phyloP scores from a whole-genome alignment of 2,329 filamentous ascomycete species.

The Thelonectria rubi region DNA sequence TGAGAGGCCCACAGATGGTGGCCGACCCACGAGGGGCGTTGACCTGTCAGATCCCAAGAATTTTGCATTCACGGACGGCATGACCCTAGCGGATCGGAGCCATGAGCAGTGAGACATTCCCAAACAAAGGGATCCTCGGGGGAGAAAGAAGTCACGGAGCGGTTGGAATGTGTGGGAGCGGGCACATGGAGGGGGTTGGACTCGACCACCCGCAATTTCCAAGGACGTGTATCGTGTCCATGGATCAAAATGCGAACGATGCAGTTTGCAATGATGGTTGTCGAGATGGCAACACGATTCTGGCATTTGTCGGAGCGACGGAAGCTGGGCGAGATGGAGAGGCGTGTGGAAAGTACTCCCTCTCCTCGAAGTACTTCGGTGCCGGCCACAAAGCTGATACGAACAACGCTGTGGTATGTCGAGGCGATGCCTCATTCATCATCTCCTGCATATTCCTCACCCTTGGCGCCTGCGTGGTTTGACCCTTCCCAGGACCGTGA shows the following conservation, averaged over 20 bases:
- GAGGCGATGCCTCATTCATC: conserved; percentile 12
- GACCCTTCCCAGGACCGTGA: neutral
- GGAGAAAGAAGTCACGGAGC: conserved; percentile 12
- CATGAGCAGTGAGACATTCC: conserved; percentile 18
- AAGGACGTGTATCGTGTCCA: neutral
- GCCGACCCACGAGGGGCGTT: conserved; percentile 28
- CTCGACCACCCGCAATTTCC: too few relatives aligned
- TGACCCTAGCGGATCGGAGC: conserved; percentile 29
- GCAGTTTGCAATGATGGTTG: neutral
- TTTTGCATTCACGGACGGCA: conserved; percentile 12
- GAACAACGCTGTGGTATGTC: conserved; percentile 1
- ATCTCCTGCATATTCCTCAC: conserved; percentile 6
- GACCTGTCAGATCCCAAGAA: conserved; percentile 41
- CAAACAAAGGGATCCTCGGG: conserved; percentile 11
- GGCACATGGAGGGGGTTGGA: conserved; percentile 4
- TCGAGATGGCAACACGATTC: neutral
- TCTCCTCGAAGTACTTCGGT: neutral
- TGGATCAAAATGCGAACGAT: neutral
- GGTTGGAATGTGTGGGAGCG: conserved; percentile 9
- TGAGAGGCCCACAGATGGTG: conserved; percentile 25
- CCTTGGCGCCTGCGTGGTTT: conserved; percentile 5
- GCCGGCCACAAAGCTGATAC: conserved; percentile 1
- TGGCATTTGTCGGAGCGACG: neutral
- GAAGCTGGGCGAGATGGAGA: conserved; percentile 4
- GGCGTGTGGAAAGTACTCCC: neutral